A percentile compares a stretch with the other conserved stretches of the same genome.
phyloP scores from a whole-genome alignment of 495 filamentous ascomycete species.

The Xylaria cubensis region DNA sequence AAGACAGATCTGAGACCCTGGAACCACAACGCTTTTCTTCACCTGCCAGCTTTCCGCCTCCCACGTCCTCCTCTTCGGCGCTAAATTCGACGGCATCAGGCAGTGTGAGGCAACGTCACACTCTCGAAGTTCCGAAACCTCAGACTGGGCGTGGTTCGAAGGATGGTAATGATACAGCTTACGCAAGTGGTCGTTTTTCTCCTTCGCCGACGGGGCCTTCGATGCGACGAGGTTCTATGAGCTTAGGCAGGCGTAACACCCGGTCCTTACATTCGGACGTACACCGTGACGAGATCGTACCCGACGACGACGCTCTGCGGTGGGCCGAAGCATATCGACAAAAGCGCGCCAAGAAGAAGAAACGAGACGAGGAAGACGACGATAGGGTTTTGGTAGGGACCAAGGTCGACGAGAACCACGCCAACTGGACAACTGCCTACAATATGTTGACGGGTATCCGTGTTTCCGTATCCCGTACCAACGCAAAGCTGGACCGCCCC shows the following conservation, averaged over 20 bases:
- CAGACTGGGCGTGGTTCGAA: conserved; percentile 55
- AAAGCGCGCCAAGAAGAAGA: conserved; percentile 80
- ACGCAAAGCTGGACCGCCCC: conserved; percentile 92
- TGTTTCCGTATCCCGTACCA: conserved; percentile 93
- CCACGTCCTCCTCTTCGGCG: conserved; percentile 48
- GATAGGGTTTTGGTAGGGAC: conserved; percentile 95
- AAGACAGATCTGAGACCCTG: conserved; percentile 18
- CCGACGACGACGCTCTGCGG: conserved; percentile 87
- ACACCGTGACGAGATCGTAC: conserved; percentile 79
- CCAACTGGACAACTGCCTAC: conserved; percentile 97
- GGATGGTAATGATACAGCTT: conserved; percentile 68
- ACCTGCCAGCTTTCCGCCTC: conserved; percentile 66
- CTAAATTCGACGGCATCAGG: conserved; percentile 53
- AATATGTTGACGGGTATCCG: conserved; percentile 99
- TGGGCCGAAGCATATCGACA: conserved; percentile 94
- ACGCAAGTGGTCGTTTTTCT: conserved; percentile 82
- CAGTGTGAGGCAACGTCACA: conserved; percentile 79
- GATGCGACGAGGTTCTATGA: conserved; percentile 80
- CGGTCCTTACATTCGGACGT: conserved; percentile 84
- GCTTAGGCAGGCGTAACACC: conserved; percentile 78
- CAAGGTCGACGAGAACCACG: conserved; percentile 96
- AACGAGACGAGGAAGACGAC: conserved; percentile 89
- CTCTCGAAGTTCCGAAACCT: conserved; percentile 80
- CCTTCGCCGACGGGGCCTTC: conserved; percentile 61
- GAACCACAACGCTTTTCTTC: conserved; percentile 75